Base-by-base conservation (phyloP, 345 rosid species). In the Acer negundo region DNA sequence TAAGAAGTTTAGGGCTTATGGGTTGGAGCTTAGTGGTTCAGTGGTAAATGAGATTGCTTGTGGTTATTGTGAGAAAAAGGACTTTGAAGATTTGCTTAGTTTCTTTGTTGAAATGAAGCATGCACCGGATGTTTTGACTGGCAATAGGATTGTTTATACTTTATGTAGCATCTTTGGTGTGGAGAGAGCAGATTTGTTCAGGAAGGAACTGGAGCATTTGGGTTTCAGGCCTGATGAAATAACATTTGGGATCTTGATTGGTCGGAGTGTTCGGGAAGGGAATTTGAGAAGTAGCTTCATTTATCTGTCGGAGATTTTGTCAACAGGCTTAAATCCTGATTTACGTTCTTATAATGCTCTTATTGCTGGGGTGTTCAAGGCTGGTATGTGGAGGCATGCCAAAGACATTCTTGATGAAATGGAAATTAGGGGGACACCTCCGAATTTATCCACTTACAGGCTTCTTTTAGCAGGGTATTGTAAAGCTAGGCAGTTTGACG, bases 401-500 rank as follows among this genome's bases (percentile, higher is more conserved):
- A 26, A 1, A 47, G 74, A 75, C 69, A 72, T 94, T 78, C 78
- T 90, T 10, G 87, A 88, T 76, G 97, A 92, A 78, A 87, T 94
- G 91, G 69, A 78, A n/a, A 92, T 85, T 59, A 79, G 59, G n/a
- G 88, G 87, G 35, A 17, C 62, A 53, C 28, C 70, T 44, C 90
- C 84, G 0, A 63, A 84, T 78, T 79, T 82, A 58, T 81, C 88
- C 26, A 90, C 90, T 73, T 89, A 75, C 82, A 81, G 73, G 82
- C 74, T 87, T 77, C 86, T 92, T 70, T 69, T 93, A 66, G 90
- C 94, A 26, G 95, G 97, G 31, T 92, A 88, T 82, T 91, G 92
- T 82, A 90, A 85, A 82, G 92, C 75, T 69, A 92, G 96, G 85
- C 81, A 77, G 77, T 92, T 94, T 82, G 91, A 90, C 71, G 90